phyloP scores from a whole-genome alignment of 1,284 basidiomycete genomes.

The Stereum hirsutum region DNA sequence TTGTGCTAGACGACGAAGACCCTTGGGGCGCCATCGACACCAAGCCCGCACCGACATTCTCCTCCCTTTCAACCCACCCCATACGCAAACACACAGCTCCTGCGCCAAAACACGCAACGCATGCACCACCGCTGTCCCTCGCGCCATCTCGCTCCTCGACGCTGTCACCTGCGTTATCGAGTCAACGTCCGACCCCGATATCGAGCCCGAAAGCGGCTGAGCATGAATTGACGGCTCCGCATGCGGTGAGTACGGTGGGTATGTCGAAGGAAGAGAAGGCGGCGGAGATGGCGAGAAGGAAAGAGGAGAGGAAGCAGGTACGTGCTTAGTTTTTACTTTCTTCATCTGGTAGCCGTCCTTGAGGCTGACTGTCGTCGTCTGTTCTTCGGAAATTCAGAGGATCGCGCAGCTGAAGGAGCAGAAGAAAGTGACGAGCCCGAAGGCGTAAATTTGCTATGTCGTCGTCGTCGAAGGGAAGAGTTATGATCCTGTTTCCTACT shows the following conservation, averaged over 20 bases:
- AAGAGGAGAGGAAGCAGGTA: slow-evolving; percentile 83
- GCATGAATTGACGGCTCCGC: slow-evolving; percentile 9
- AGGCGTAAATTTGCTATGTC: not conserved
- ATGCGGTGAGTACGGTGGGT: slow-evolving; percentile 21
- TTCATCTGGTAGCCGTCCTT: not conserved
- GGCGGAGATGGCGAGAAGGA: slow-evolving; percentile 78
- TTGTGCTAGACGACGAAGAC: slow-evolving; percentile 10
- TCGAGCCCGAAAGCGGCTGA: slow-evolving; percentile 10
- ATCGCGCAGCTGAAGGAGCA: slow-evolving; percentile 66
- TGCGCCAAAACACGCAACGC: slow-evolving; percentile 1
- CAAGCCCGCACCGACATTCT: slow-evolving; percentile 2
- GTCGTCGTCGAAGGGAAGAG: no score
- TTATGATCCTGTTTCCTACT: no score
- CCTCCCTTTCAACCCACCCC: slow-evolving; percentile 8
- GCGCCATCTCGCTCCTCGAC: slow-evolving; percentile 1
- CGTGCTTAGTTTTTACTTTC: slow-evolving; percentile 12
- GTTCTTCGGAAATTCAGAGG: slow-evolving; percentile 28
- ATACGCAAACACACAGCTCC: not conserved
- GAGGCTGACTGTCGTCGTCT: not conserved
- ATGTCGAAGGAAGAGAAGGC: slow-evolving; percentile 86
- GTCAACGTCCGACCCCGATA: slow-evolving; percentile 6
- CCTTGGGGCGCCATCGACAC: slow-evolving; percentile 12
- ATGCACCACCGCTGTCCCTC: not conserved
- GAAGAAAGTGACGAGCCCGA: slow-evolving; percentile 35
- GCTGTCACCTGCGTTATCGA: slow-evolving; percentile 3